Conservation (phyloP, 257 asterid species). For the Jacaranda copaia region DNA sequence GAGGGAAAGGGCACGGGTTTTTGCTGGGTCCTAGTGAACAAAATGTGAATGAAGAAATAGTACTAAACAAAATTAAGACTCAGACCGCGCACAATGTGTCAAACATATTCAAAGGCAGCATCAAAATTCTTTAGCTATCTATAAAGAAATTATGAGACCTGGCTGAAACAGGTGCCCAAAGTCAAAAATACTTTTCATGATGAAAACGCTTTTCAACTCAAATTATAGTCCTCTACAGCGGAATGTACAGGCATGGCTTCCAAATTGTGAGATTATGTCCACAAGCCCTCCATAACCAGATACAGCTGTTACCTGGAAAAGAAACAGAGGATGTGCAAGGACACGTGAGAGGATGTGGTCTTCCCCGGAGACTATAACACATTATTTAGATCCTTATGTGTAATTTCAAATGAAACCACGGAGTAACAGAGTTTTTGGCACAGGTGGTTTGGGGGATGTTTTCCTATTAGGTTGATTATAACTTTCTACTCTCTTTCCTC, state of each 20-base stretch:
- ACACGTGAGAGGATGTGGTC: slow-evolving; percentile 2
- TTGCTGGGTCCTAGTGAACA: background rate
- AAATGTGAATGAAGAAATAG: background rate
- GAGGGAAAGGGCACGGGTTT: background rate
- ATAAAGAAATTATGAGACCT: background rate
- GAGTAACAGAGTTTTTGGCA: too few relatives aligned
- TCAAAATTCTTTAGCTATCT: background rate
- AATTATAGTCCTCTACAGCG: slow-evolving; percentile 63
- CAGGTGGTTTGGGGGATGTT: background rate
- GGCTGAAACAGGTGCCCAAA: background rate
- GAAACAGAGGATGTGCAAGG: background rate
- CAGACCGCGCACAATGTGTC: background rate
- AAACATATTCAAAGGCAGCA: background rate
- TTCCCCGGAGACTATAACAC: background rate
- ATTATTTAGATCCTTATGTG: background rate
- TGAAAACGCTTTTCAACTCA: slow-evolving; percentile 16
- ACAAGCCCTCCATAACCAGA: slow-evolving; percentile 95
- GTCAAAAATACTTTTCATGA: background rate
- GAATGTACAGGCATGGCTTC: slow-evolving; percentile 89
- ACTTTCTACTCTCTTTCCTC: background rate
- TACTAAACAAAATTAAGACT: background rate
- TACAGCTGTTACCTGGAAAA: slow-evolving; percentile 75
- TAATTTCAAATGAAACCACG: too few relatives aligned
- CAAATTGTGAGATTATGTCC: slow-evolving; percentile 90
- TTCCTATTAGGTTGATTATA: background rate